Evolutionary conservation across 2,329 filamentous ascomycete species (phyloP).

Genomic region (Trichophyton schoenleinii): DNA sequence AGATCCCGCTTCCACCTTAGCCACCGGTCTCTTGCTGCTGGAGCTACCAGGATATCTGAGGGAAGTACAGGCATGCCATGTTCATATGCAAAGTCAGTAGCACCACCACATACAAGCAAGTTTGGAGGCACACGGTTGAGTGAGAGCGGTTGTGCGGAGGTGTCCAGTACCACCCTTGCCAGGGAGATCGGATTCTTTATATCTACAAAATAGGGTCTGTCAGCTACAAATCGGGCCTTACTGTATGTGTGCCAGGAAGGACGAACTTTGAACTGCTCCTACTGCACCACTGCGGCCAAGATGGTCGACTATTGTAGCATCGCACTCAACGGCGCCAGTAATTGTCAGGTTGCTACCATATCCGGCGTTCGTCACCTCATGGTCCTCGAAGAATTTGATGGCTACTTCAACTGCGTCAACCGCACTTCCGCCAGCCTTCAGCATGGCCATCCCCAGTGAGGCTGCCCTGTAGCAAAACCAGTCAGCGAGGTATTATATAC

Average conservation of each 20-base stretch:
- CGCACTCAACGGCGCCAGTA: constrained; percentile 83
- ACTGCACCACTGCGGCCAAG: constrained; percentile 82
- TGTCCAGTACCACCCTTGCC: constrained; percentile 69
- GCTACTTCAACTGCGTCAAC: constrained; percentile 84
- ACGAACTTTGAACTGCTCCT: constrained; percentile 77
- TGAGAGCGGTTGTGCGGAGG: constrained; percentile 62
- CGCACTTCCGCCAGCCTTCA: constrained; percentile 66
- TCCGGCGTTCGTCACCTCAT: constrained; percentile 91
- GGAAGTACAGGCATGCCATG: constrained; percentile 61
- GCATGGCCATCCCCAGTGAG: constrained; percentile 66
- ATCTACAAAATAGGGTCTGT: constrained; percentile 39
- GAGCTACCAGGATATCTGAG: constrained; percentile 67
- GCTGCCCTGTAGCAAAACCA: constrained; percentile 50
- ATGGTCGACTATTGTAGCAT: constrained; percentile 88
- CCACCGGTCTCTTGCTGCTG: constrained; percentile 65
- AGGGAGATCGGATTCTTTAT: constrained; percentile 86
- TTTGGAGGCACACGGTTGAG: constrained; percentile 86
- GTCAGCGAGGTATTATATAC: constrained; percentile 6
- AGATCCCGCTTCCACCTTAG: constrained; percentile 64
- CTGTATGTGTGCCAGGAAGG: background rate
- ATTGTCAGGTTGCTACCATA: constrained; percentile 91
- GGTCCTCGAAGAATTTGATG: constrained; percentile 76
- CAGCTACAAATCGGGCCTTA: background rate
- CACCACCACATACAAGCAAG: constrained; percentile 73
- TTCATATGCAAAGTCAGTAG: constrained; percentile 71